These are phyloP conservation scores for Pascua guehoae DNA, from an alignment of 1,284 basidiomycete genomes.

Conservation along the genomic window DNA sequence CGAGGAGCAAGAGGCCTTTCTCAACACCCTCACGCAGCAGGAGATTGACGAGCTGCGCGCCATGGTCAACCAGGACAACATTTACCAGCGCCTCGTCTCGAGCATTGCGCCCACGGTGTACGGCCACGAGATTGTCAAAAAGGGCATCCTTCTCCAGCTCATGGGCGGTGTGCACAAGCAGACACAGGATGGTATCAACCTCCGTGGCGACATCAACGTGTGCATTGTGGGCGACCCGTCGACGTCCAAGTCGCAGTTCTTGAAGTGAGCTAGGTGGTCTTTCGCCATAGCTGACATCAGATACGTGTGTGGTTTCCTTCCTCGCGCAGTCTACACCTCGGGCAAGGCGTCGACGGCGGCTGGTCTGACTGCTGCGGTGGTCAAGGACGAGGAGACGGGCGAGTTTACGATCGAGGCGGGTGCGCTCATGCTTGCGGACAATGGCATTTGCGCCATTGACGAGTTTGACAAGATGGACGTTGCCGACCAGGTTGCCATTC, in stretches of 20 bases:
- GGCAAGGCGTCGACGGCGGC: slow-evolving; percentile 98
- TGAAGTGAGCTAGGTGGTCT: slow-evolving; percentile 56
- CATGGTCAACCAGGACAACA: slow-evolving; percentile 91
- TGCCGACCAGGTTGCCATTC: slow-evolving; percentile 96
- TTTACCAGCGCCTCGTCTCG: slow-evolving; percentile 87
- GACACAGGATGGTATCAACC: slow-evolving; percentile 91
- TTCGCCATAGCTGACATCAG: too few species aligned
- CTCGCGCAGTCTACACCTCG: slow-evolving; percentile 96
- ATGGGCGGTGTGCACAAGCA: slow-evolving; percentile 99
- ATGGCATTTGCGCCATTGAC: slow-evolving; percentile 98
- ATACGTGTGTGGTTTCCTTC: slow-evolving; percentile 97
- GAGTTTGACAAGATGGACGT: slow-evolving; percentile 99
- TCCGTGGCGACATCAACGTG: slow-evolving; percentile 97
- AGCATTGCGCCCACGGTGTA: slow-evolving; percentile 98
- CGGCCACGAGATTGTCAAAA: slow-evolving; percentile 97
- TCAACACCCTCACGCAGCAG: slow-evolving; percentile 82
- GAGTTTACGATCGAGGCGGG: slow-evolving; percentile 99
- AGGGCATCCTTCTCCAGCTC: slow-evolving; percentile 92
- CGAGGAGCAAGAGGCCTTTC: slow-evolving; percentile 70
- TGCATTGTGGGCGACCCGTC: slow-evolving; percentile 98
- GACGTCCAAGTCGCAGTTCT: slow-evolving; percentile 95
- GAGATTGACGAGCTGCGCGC: slow-evolving; percentile 91
- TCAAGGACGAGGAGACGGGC: slow-evolving; percentile 97
- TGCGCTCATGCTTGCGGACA: slow-evolving; percentile 98
- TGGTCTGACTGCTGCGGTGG: slow-evolving; percentile 96